phyloP scores from a whole-genome alignment of 1,139 yeast species.

The Zygosaccharomyces sapae region DNA sequence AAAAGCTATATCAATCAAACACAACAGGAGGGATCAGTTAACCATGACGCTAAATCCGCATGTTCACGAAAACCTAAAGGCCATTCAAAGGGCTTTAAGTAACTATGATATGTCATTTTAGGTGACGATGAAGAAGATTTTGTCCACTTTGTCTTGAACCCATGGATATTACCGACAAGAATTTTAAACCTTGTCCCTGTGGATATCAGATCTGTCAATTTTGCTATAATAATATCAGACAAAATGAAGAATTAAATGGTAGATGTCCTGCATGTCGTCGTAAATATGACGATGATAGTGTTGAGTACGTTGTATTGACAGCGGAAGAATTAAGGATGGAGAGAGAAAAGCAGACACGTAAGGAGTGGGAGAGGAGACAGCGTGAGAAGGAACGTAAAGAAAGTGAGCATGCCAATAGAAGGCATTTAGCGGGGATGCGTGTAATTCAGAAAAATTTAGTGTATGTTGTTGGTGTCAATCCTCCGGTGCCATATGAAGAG shows the following conservation, averaged over 20 bases:
- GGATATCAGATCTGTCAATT: slow-evolving; percentile 98
- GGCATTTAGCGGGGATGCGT: slow-evolving; percentile 93
- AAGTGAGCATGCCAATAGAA: slow-evolving; percentile 80
- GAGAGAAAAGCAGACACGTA: slow-evolving; percentile 72
- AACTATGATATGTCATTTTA: slow-evolving; percentile 34
- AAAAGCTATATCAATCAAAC: no score
- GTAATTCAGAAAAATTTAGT: slow-evolving; percentile 97
- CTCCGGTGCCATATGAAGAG: slow-evolving; percentile 81
- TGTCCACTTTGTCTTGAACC: slow-evolving; percentile 96
- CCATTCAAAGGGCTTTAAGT: slow-evolving; percentile 30
- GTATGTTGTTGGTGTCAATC: slow-evolving; percentile 92
- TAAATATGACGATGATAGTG: slow-evolving; percentile 86
- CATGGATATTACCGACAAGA: slow-evolving; percentile 92
- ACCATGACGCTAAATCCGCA: slow-evolving; percentile 28
- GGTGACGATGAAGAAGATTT: slow-evolving; percentile 38
- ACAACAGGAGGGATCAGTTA: background rate
- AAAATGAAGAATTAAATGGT: slow-evolving; percentile 91
- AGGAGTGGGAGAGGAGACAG: slow-evolving; percentile 82
- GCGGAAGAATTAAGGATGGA: slow-evolving; percentile 81
- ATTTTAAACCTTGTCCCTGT: slow-evolving; percentile 98
- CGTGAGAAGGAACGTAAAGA: slow-evolving; percentile 90
- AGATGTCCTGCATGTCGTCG: slow-evolving; percentile 98
- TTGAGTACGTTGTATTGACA: slow-evolving; percentile 77
- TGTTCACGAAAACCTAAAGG: slow-evolving; percentile 29
- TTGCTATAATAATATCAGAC: slow-evolving; percentile 93